Evolutionary conservation across 1,284 basidiomycete genomes (phyloP), one percentile per base, ranked within the genome.

Genomic region (Thecaphora frezii): DNA sequence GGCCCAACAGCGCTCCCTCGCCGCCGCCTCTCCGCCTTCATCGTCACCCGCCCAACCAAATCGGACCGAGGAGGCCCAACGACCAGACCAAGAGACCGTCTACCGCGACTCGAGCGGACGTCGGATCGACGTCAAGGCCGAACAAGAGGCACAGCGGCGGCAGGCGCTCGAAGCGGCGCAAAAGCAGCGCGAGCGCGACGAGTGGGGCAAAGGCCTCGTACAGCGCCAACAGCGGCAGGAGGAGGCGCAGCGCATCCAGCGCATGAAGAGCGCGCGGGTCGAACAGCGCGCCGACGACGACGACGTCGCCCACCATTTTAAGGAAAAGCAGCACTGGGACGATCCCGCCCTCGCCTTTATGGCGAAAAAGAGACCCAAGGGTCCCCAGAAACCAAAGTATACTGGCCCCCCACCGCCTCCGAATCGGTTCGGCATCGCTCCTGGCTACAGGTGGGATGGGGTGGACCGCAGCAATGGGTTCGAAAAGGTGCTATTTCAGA

Each of bases 261-360:
- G 52, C 5, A 44, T 55, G 2, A n/a, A 39, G 30, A 18, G n/a
- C 41, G 48, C 45, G 39, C 48, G 40, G 22, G 13, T 61, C 16
- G 23, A 46, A 1, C 41, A 55, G 8, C 25, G 48, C n/a, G 89
- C 85, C 1, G 89, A 96, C 67, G 96, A 98, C 80, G 83, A 80
- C 51, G 88, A 89, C 0, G 82, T 97, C 76, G 97, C 97, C 74
- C 86, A 86, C 50, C 88, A 90, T 54, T 80, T 90, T 79, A 89
- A 86, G 79, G 84, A 87, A 10, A 85, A 87, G 61, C 87, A 90
- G 38, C 80, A 90, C 21, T 94, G 91, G 89, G 93, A 97, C 76
- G 94, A 98, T 80, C 94, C 94, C 12, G 93, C 93, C 0, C 88
- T 91, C 3, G 88, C 87, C 9, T 99, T 98, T 81, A 79, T 97